Conservation (phyloP, 257 asterid species). For the Solanum tarapatanum region DNA sequence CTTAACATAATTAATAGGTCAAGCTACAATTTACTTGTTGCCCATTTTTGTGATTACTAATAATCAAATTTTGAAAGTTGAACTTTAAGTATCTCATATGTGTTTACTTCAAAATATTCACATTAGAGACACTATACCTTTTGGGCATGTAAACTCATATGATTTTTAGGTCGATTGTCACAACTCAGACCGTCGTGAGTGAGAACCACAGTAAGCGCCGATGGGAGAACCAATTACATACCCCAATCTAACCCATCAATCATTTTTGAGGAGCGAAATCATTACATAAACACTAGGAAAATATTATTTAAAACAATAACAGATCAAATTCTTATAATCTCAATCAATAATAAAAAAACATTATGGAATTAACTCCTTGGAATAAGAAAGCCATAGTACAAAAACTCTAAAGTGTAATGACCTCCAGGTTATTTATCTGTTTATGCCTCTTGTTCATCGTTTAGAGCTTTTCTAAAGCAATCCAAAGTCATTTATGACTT, state of each 20-base stretch:
- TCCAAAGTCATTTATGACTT: neutral
- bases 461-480: neutral
- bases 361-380: neutral
- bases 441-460: too few species aligned
- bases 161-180: neutral
- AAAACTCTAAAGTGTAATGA: neutral
- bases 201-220: neutral
- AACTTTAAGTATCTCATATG: too few species aligned
- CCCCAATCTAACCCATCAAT: neutral
- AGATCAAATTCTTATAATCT: neutral
- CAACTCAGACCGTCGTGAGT: neutral
- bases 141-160: neutral
- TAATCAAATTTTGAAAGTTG: too few species aligned
- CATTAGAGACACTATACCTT: too few species aligned
- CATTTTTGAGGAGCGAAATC: too few species aligned
- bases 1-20: neutral
- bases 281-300: neutral
- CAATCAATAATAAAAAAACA: neutral
- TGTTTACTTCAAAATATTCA: too few species aligned
- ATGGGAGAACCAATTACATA: neutral
- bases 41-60: too few species aligned
- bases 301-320: too few species aligned
- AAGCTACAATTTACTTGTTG: neutral
- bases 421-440: neutral
- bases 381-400: too few species aligned